A percentile compares a stretch with the other conserved stretches of the same genome.
Evolutionary conservation across 1,284 basidiomycete genomes (phyloP).

Genomic region (Ustilago shanxiensis): DNA sequence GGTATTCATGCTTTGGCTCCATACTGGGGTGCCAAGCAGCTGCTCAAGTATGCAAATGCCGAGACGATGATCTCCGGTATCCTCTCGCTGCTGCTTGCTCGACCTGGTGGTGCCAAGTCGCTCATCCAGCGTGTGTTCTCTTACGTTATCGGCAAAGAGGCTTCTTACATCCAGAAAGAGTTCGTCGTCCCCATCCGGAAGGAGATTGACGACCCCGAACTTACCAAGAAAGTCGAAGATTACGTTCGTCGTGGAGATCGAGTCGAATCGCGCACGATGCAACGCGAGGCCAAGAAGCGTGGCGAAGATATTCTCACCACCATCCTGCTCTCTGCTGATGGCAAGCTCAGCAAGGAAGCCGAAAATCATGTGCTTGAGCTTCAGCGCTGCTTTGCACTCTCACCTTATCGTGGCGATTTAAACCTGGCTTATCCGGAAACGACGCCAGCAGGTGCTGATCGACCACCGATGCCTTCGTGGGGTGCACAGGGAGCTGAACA

Average conservation of each 20-base stretch:
- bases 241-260: slow-evolving; percentile 65
- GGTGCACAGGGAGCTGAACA: slow-evolving; percentile 49
- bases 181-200: slow-evolving; percentile 62
- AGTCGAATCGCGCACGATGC: slow-evolving; percentile 55
- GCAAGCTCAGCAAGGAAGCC: slow-evolving; percentile 45
- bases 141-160: slow-evolving; percentile 61
- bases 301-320: slow-evolving; percentile 67
- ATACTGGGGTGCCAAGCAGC: slow-evolving; percentile 69
- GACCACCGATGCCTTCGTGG: slow-evolving; percentile 51
- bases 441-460: slow-evolving; percentile 51
- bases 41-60: slow-evolving; percentile 66
- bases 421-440: slow-evolving; percentile 61
- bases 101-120: slow-evolving; percentile 67
- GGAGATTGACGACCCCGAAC: slow-evolving; percentile 61
- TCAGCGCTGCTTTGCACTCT: slow-evolving; percentile 62
- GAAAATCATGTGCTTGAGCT: slow-evolving; percentile 59
- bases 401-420: slow-evolving; percentile 60
- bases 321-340: slow-evolving; percentile 56
- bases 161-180: slow-evolving; percentile 61
- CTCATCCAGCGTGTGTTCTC: slow-evolving; percentile 66
- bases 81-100: slow-evolving; percentile 63
- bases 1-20: slow-evolving; percentile 66
- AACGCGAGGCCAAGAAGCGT: slow-evolving; percentile 45
- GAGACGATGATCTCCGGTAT: slow-evolving; percentile 66
- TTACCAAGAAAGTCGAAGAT: slow-evolving; percentile 63